These are phyloP conservation scores for Yamadazyma siamensis DNA, from an alignment of 1,139 yeast species.

Conservation along the genomic window DNA sequence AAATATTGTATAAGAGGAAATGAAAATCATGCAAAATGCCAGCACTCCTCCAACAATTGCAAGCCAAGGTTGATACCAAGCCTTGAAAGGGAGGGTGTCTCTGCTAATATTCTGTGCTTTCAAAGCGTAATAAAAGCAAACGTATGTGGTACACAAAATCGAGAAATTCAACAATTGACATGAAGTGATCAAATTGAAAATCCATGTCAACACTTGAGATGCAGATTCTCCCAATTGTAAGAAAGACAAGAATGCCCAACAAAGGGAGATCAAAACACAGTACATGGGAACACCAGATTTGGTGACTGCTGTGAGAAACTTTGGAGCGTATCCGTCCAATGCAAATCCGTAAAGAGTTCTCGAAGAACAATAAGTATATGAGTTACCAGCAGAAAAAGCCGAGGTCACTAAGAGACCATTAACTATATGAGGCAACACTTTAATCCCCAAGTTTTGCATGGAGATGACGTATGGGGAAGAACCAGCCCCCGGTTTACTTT, in stretches of 20 bases:
- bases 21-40: slow-evolving; percentile 51
- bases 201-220: slow-evolving; percentile 57
- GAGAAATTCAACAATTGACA: slow-evolving; percentile 59
- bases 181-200: slow-evolving; percentile 69
- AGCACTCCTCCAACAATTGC: slow-evolving; percentile 28
- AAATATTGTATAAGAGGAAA: slow-evolving; percentile 68
- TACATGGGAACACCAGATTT: slow-evolving; percentile 34
- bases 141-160: slow-evolving; percentile 59
- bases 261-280: slow-evolving; percentile 28
- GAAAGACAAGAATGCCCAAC: slow-evolving; percentile 49
- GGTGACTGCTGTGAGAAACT: slow-evolving; percentile 38
- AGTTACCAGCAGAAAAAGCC: slow-evolving; percentile 46
- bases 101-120: slow-evolving; percentile 58
- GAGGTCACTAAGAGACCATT: slow-evolving; percentile 43
- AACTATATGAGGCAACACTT: slow-evolving; percentile 43
- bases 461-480: slow-evolving; percentile 71
- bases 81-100: slow-evolving; percentile 48
- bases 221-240: slow-evolving; percentile 35
- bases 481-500: slow-evolving; percentile 52
- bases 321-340: slow-evolving; percentile 51
- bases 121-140: slow-evolving; percentile 60
- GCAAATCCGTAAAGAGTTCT: slow-evolving; percentile 44
- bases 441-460: slow-evolving; percentile 40
- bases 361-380: slow-evolving; percentile 46
- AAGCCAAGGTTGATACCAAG: slow-evolving; percentile 44